A percentile compares a stretch with the other conserved stretches of the same genome.
phyloP scores from a whole-genome alignment of 2,329 filamentous ascomycete species.

The Fusarium sulawesiense region DNA sequence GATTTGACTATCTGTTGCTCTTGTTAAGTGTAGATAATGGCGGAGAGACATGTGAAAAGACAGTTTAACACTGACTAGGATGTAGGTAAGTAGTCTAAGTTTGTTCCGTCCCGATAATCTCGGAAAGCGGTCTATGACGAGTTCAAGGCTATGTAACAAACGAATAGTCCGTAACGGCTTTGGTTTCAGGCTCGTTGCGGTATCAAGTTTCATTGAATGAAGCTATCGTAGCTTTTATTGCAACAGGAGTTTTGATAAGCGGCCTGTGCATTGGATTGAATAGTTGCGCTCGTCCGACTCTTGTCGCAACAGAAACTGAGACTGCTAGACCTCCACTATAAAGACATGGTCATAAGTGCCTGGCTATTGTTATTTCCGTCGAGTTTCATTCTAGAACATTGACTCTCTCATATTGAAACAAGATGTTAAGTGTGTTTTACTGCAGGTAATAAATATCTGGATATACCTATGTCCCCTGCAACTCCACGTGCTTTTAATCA shows the following conservation, averaged over 20 bases:
- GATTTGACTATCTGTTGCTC: not conserved
- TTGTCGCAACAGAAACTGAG: not conserved
- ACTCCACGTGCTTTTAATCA: conserved; percentile 21
- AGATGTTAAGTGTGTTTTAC: not conserved
- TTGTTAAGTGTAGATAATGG: not conserved
- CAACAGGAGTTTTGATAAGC: not conserved
- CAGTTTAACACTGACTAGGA: conserved; percentile 6
- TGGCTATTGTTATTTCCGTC: not conserved
- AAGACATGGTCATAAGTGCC: not conserved
- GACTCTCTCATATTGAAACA: not conserved
- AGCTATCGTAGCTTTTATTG: conserved; percentile 1
- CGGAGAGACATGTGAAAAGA: conserved; percentile 6
- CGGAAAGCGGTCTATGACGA: conserved; percentile 37
- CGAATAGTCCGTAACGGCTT: conserved; percentile 2
- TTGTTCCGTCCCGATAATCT: conserved; percentile 22
- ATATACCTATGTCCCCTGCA: not conserved
- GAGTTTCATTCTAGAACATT: not conserved
- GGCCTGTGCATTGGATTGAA: not conserved
- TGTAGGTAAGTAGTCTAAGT: not conserved
- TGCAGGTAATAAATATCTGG: not conserved
- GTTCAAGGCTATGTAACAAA: conserved; percentile 20
- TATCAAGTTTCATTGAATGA: not conserved
- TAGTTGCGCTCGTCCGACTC: not conserved
- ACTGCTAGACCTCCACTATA: not conserved
- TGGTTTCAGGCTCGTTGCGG: conserved; percentile 13